phyloP scores from a whole-genome alignment of 2,329 filamentous ascomycete genomes.

The Harringtonia aguacate region DNA sequence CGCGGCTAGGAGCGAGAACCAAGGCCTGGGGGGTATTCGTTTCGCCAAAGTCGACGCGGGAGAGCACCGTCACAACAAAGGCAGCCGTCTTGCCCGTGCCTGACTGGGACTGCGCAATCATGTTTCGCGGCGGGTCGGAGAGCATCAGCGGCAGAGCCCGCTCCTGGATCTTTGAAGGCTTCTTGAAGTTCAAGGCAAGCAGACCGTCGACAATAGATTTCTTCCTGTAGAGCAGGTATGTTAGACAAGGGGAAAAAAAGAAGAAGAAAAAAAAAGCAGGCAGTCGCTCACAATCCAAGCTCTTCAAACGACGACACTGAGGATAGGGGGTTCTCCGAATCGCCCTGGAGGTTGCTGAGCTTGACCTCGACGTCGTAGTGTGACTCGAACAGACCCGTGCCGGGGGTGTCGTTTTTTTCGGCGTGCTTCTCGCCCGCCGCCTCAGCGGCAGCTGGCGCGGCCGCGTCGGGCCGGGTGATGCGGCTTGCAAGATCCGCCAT shows the following conservation, averaged over 20 bases:
- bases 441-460: conserved; percentile 12
- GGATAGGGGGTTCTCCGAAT: conserved; percentile 77
- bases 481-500: conserved; percentile 36
- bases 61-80: conserved; percentile 85
- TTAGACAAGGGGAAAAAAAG: conserved; percentile 8
- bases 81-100: conserved; percentile 97
- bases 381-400: conserved; percentile 52
- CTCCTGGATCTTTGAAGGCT: conserved; percentile 97
- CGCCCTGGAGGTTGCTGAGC: conserved; percentile 77
- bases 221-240: conserved; percentile 22
- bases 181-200: conserved; percentile 73
- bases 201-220: conserved; percentile 66
- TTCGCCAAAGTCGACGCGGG: conserved; percentile 65
- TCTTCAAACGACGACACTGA: conserved; percentile 78
- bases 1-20: conserved; percentile 82
- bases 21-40: conserved; percentile 71
- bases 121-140: conserved; percentile 74
- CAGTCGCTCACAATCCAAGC: conserved; percentile 64
- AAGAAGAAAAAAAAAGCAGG: background rate
- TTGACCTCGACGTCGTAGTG: conserved; percentile 88
- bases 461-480: conserved; percentile 32
- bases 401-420: conserved; percentile 11
- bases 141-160: conserved; percentile 85
- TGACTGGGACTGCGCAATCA: conserved; percentile 98
- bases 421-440: conserved; percentile 15